Evolutionary conservation across 2,329 filamentous ascomycete species (phyloP).

Genomic region (Trichoderma aggressivum): DNA sequence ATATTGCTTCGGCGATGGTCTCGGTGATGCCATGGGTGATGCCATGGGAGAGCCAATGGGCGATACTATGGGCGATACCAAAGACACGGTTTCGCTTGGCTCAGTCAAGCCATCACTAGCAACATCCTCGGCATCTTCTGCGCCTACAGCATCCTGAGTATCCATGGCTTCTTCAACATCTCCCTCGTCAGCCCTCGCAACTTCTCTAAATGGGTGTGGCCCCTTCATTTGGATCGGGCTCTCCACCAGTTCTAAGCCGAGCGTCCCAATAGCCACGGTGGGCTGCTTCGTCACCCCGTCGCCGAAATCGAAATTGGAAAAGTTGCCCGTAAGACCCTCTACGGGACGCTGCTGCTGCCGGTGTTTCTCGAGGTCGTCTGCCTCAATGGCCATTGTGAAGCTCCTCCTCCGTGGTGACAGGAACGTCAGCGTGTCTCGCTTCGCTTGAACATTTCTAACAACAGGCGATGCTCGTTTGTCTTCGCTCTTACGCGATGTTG

Average conservation of each 20-base stretch:
- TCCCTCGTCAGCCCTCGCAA: not conserved
- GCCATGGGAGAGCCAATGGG: not conserved
- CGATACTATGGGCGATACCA: not conserved
- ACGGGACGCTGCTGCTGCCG: conserved; percentile 25
- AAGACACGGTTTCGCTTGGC: not conserved
- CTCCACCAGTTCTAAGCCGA: conserved; percentile 16
- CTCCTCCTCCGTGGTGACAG: conserved; percentile 45
- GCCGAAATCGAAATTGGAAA: conserved; percentile 39
- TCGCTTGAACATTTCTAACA: conserved; percentile 47
- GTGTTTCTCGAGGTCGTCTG: conserved; percentile 22
- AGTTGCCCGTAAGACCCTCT: conserved; percentile 38
- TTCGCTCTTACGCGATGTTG: conserved; percentile 39
- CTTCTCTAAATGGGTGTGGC: conserved; percentile 7
- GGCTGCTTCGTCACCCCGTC: conserved; percentile 27
- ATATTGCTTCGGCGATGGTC: not conserved
- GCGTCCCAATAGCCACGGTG: not conserved
- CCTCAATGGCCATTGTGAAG: conserved; percentile 41
- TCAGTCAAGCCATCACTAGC: not conserved
- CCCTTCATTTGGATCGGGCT: conserved; percentile 16
- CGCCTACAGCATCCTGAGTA: not conserved
- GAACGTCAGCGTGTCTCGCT: conserved; percentile 50
- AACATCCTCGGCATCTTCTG: not conserved
- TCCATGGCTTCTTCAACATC: not conserved
- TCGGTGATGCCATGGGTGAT: not conserved
- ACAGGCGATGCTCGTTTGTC: conserved; percentile 43